Percentiles rank a stretch among this genome's conserved stretches.
Evolutionary conservation across 108 stramenopile genomes (phyloP).

Genomic region (Fragilaria crotonensis): DNA sequence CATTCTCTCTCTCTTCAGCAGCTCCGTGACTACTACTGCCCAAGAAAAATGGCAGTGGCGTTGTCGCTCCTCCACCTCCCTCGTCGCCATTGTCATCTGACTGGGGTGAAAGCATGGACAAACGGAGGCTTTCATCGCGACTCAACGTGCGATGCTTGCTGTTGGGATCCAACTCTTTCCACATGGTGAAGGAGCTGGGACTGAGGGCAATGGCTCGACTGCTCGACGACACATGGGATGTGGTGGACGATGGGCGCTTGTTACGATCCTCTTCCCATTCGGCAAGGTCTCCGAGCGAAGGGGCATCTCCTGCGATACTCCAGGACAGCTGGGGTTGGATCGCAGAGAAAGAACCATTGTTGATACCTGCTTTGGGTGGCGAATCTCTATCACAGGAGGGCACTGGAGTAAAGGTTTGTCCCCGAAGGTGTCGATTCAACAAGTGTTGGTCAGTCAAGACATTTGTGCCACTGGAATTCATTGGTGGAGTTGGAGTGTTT

Average conservation of each 20-base stretch:
- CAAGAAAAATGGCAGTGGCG: slow-evolving; percentile 65
- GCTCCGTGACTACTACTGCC: slow-evolving; percentile 8
- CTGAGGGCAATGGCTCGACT: slow-evolving; percentile 31
- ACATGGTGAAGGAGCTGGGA: slow-evolving; percentile 39
- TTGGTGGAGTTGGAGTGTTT: slow-evolving; percentile 22
- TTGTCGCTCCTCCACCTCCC: slow-evolving; percentile 53
- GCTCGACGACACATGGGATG: slow-evolving; percentile 20
- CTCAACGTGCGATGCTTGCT: background rate
- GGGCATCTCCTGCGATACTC: slow-evolving; percentile 64
- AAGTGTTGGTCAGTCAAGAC: slow-evolving; percentile 60
- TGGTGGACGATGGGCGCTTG: slow-evolving; percentile 35
- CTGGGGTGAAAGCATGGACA: slow-evolving; percentile 57
- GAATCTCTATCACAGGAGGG: slow-evolving; percentile 27
- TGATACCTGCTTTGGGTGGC: slow-evolving; percentile 18
- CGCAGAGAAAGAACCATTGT: slow-evolving; percentile 4
- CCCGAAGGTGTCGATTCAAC: slow-evolving; percentile 62
- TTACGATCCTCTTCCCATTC: slow-evolving; percentile 40
- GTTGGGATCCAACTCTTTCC: slow-evolving; percentile 26
- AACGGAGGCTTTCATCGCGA: slow-evolving; percentile 30
- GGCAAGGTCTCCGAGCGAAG: slow-evolving; percentile 48
- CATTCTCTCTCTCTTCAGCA: slow-evolving; percentile 39
- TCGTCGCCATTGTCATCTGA: slow-evolving; percentile 39
- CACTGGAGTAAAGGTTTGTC: slow-evolving; percentile 78
- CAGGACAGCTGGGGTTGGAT: slow-evolving; percentile 63
- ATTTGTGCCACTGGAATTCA: slow-evolving; percentile 10